These are phyloP conservation scores for Gloeophyllum trabeum DNA, from an alignment of 768 basidiomycete genomes.

Conservation along the genomic window DNA sequence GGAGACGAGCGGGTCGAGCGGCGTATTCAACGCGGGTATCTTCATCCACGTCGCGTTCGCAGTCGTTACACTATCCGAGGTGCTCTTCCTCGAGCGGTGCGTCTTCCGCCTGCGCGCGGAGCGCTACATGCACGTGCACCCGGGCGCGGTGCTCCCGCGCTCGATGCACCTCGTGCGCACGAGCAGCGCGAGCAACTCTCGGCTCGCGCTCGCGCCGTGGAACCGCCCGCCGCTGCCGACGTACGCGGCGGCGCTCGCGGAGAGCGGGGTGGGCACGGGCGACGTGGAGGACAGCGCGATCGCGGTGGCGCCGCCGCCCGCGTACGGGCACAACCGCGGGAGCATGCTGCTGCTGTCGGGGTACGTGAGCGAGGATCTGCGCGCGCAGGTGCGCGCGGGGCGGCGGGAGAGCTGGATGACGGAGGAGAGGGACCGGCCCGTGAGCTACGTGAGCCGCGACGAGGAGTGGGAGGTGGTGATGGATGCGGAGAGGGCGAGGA, in stretches of 20 bases:
- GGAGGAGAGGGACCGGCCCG: slow-evolving; percentile 26
- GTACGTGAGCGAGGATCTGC: slow-evolving; percentile 33
- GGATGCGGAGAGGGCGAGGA: slow-evolving; percentile 39
- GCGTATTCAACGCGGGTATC: slow-evolving; percentile 24
- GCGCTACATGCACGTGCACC: slow-evolving; percentile 45
- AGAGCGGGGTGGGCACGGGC: slow-evolving; percentile 60
- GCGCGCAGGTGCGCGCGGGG: slow-evolving; percentile 29
- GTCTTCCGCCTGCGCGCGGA: slow-evolving; percentile 59
- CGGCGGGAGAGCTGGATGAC: slow-evolving; percentile 7
- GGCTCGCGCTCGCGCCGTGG: slow-evolving; percentile 52
- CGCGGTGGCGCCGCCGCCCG: slow-evolving; percentile 59
- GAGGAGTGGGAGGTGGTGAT: slow-evolving; percentile 45
- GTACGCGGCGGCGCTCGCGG: slow-evolving; percentile 58
- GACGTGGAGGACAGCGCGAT: slow-evolving; percentile 67
- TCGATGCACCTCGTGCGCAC: slow-evolving; percentile 8
- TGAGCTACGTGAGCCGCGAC: slow-evolving; percentile 43
- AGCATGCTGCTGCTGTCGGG: slow-evolving; percentile 51
- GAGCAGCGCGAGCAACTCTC: slow-evolving; percentile 12
- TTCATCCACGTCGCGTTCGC: slow-evolving; percentile 58
- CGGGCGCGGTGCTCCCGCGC: slow-evolving; percentile 31
- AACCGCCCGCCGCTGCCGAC: slow-evolving; percentile 59
- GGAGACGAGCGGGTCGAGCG: neutral
- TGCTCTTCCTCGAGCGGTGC: slow-evolving; percentile 54
- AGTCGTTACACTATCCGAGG: slow-evolving; percentile 35
- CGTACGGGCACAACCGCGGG: slow-evolving; percentile 67